Evolutionary conservation across 345 rosid genomes (phyloP), one percentile per base, ranked within the genome.

Genomic region (Aquilaria sinensis): DNA sequence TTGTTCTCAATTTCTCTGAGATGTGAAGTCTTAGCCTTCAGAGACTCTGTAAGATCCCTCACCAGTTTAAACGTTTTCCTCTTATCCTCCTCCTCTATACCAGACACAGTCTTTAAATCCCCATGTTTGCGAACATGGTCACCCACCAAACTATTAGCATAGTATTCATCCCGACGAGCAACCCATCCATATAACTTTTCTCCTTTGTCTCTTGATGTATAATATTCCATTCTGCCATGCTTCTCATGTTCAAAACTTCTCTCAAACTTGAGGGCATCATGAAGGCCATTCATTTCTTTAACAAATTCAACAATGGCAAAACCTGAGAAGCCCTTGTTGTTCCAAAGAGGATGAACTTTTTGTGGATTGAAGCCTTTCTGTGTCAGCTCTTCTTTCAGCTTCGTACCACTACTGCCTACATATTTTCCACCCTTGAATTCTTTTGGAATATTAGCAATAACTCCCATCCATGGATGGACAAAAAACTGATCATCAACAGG

Each of bases 381-480:
- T 46, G 47, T 62, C 0, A 89, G 63, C 31, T 83, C 90, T 23
- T 83, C 83, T 67, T 72, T 69, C 13, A 92, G 63, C 41, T 60
- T 67, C 29, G 80, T 7, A 45, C 96, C 92, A 63, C 96, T 86
- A 56, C 79, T 78, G 13, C 85, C 96, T 12, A 83, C 74, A 45
- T 46, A 57, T 33, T 64, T 70, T 31, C 90, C 95, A 57, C 66
- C 68, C 49, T 56, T 37, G 12, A 64, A 0, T 14, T 61, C 64
- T 2, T 83, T 83, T 63, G 69, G 76, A n/a, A 92, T 65, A 71
- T 89, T 92, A 0, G 92, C 92, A 34, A 92, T 50, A 47, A 85
- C 53, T 5, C 92, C 98, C 72, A 69, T 72, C 78, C 87, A 83
- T 30, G 96, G 96, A 78, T 80, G 71, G 55, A 84, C 93, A 78